Percentiles rank a stretch among this genome's conserved stretches.
phyloP scores from a whole-genome alignment of 371 early-diverging fungal genomes.

The Cladochytrium tenue region DNA sequence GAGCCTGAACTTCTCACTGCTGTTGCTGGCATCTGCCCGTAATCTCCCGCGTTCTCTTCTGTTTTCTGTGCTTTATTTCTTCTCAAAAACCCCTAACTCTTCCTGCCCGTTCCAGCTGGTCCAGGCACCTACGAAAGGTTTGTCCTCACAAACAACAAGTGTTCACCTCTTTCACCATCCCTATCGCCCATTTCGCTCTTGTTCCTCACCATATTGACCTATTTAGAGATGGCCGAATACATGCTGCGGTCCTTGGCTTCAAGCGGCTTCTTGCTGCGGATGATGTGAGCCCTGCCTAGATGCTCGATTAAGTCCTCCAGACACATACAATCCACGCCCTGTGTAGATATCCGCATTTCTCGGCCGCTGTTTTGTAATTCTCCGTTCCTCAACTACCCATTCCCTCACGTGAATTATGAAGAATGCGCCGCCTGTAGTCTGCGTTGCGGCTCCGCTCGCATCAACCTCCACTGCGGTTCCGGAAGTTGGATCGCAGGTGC shows the following conservation, averaged over 20 bases:
- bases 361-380: too few relatives aligned
- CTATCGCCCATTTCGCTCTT: not conserved
- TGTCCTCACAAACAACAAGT: too few relatives aligned
- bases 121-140: not conserved
- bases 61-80: too few relatives aligned
- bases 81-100: not conserved
- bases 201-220: not conserved
- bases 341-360: too few relatives aligned
- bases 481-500: slow-evolving; percentile 78
- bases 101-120: not conserved
- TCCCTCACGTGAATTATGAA: too few relatives aligned
- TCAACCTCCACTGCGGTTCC: slow-evolving; percentile 70
- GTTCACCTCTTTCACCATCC: too few relatives aligned
- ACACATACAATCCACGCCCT: not conserved
- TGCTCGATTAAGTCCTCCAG: not conserved
- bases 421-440: not conserved
- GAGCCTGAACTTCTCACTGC: too few relatives aligned
- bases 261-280: not conserved
- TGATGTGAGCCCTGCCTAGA: not conserved
- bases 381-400: too few relatives aligned
- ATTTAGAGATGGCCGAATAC: not conserved
- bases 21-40: too few relatives aligned
- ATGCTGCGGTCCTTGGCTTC: not conserved
- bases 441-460: not conserved
- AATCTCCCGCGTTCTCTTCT: too few relatives aligned